Percentiles rank a stretch among this genome's conserved stretches.
These are phyloP conservation scores for Rhytidiadelphus loreus DNA, from an alignment of 225 moss, liverwort and hornwort genomes.

Conservation along the genomic window DNA sequence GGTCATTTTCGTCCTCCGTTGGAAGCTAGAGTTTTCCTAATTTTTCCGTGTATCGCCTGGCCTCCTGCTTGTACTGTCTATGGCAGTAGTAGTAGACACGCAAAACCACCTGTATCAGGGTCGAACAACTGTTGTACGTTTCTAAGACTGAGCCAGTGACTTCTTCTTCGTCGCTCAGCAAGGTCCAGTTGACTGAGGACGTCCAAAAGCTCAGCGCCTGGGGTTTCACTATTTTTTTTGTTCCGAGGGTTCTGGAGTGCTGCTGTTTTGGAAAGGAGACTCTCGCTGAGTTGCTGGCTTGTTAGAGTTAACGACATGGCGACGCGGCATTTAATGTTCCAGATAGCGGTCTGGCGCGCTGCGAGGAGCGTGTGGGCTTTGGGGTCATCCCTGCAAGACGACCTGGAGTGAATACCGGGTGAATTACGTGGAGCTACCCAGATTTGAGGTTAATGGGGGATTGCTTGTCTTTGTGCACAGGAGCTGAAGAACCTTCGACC, in stretches of 20 bases:
- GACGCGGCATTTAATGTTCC: not conserved
- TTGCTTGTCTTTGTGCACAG: conserved; percentile 27
- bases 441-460: not conserved
- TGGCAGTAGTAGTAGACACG: not conserved
- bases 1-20: not conserved
- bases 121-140: not conserved
- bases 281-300: not conserved
- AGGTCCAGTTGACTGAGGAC: not conserved
- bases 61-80: not conserved
- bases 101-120: not conserved
- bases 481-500: conserved; percentile 97
- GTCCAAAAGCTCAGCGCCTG: not conserved
- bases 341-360: not conserved
- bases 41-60: not conserved
- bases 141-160: not conserved
- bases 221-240: not conserved
- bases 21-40: not conserved
- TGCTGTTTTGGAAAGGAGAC: not conserved
- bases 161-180: not conserved
- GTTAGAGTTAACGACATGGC: not conserved
- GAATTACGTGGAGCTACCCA: not conserved
- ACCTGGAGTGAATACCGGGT: not conserved
- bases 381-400: not conserved
- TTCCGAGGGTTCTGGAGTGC: not conserved
- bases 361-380: not conserved